Evolutionary conservation across 805 yeast species (phyloP), one percentile per base, ranked within the genome.

Genomic region (Saccharomycopsis malanga): DNA sequence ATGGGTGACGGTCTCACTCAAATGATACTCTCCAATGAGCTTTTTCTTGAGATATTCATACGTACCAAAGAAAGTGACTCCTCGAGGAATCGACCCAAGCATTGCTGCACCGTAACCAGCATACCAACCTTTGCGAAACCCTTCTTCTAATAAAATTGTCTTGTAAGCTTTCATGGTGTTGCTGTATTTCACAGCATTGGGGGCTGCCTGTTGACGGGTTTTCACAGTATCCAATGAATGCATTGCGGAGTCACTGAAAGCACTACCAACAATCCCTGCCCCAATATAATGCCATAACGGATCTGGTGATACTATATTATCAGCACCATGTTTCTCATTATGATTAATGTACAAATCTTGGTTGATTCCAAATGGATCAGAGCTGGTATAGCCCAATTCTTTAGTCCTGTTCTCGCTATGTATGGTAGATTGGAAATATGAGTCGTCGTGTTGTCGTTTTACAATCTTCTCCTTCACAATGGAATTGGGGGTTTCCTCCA

Each of bases 171-270:
- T 74, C 7, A 82, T 57, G 81, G 88, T 87, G 57, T 74, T 80
- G 50, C 68, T 72, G 63, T 91, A 91, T 61, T 86, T 83, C 7
- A 68, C 54, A 15, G 72, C 72, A 53, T 71, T 68, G 21, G 85
- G 81, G 3, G 95, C 84, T n/a, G 96, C 98, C 61, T 93, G 99
- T 62, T 93, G 98, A 53, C 98, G 72, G 1, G 98, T 93, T 62
- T 93, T 93, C 36, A 93, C 96, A 0, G 98, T 93, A 61, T 93
- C 99, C 27, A 93, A 66, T 0, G 98, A 89, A 64, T 93, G 97
- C 97, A 93, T 93, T 23, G 78, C 68, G 1, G 93, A 74, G 58
- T 91, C 98, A 10, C 97, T 97, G 35, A 89, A 76, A 46, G 85
- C 81, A 1, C 98, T 98, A 4, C 98, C 98, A 43, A 91, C 65